Base-by-base conservation (phyloP, 257 asterid species). In the Petunia axillaris region DNA sequence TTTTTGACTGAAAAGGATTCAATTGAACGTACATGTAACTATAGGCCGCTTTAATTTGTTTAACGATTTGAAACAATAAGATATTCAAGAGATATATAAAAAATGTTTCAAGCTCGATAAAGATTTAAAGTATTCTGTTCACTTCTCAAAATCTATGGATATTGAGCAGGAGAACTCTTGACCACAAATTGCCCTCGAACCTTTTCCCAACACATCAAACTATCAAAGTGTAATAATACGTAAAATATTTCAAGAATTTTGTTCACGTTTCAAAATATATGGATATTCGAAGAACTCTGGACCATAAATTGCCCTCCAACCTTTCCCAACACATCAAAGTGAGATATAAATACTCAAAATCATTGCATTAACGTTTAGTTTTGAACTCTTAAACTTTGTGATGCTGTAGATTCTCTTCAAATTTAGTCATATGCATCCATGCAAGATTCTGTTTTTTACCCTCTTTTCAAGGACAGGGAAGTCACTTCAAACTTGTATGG, bases 351-450 rank as follows among this genome's bases (percentile, higher is more conserved):
- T 57, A 15, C 1, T 57, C 62, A 70, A 3, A 46, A 70, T 70
- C 57, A 41, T 68, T 44, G 16, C 43, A 25, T 2, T 1, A 25
- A 59, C 7, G 37, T 6, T 59, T 60, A 1, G 16, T 60, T 63
- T 38, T 5, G 41, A 70, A 46, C 46, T 70, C 59, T 16, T 13
- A 4, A 3, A 70, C 41, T 70, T 5, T 50, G 55, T 9, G 55
- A 4, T 50, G 55, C 55, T 70, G 59, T 46, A 8, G 77, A 53
- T 71, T 25, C 25, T 4, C 43, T 70, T 44, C 35, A 46, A 35
- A 2, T n/a, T 44, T 38, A 46, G n/a, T 46, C 55, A 66, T 14
- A 3, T 67, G 52, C 75, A 67, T 67, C 75, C 76, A 70, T 25
- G 44, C 13, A 71, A 48, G 77, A 71, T 71, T 71, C 77, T 48